Evolutionary conservation across 1,284 basidiomycete species (phyloP).

Genomic region (Sanghuangporus weigelae): DNA sequence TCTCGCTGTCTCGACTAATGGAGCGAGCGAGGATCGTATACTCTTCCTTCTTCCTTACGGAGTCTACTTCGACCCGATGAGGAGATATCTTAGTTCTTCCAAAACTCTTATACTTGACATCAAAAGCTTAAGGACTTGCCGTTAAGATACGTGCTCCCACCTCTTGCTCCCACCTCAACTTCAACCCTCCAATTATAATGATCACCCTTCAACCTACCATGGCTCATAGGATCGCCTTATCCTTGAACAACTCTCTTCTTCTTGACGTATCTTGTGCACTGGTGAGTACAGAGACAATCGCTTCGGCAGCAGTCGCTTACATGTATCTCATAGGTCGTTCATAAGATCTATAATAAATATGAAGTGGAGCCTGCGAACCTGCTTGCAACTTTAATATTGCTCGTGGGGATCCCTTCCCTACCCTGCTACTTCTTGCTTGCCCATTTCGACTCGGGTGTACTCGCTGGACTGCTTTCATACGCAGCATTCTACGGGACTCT

Average conservation of each 20-base stretch:
- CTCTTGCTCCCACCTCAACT: too few species aligned
- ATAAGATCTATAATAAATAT: conserved; percentile 11
- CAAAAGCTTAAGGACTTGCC: too few species aligned
- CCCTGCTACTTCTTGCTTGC: not conserved
- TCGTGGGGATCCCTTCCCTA: not conserved
- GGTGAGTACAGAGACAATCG: not conserved
- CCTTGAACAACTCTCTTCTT: not conserved
- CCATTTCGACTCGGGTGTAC: not conserved
- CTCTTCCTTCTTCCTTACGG: too few species aligned
- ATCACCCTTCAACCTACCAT: too few species aligned
- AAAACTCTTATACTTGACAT: too few species aligned
- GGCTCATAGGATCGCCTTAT: too few species aligned
- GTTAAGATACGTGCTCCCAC: too few species aligned
- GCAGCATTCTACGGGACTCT: conserved; percentile 7
- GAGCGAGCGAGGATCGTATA: too few species aligned
- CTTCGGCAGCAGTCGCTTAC: not conserved
- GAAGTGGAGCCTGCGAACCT: conserved; percentile 12
- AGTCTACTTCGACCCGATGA: too few species aligned
- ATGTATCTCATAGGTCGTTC: not conserved
- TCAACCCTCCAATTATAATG: too few species aligned
- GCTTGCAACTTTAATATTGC: not conserved
- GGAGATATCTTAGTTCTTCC: too few species aligned
- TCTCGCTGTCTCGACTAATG: too few species aligned
- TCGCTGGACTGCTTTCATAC: not conserved
- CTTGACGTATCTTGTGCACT: not conserved